Evolutionary conservation across 805 yeast genomes (phyloP), one percentile per base, ranked within the genome.

Genomic region (Sporopachydermia lactativora): DNA sequence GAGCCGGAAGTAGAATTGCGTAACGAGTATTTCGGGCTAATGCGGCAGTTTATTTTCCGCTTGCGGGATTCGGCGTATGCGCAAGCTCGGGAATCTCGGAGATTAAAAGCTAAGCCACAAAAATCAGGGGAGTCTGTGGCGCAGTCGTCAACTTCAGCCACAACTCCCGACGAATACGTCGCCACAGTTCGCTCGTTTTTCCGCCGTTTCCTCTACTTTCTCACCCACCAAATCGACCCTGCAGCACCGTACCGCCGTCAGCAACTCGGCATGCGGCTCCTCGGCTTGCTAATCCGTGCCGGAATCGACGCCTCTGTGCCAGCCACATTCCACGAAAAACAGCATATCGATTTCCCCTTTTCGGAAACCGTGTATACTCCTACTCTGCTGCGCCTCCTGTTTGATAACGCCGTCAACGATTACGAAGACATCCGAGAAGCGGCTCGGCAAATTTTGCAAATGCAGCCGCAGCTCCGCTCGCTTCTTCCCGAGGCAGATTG

Each of bases 341-440:
- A 68, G 34, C 65, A 65, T 18, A 64, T 72, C 39, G 61, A 57
- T 18, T 71, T 65, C 50, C 75, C 78, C 4, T 75, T 70, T 50
- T 46, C 62, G 16, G 47, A 77, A 1, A 50, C 59, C 0, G 47
- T 81, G 1, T 71, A 65, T 46, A 51, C 57, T 15, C 53, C 59
- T 15, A 53, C 58, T 1, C 47, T 72, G 18, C 51, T 70, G 1
- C 59, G 77, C 39, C 50, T 73, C 5, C 58, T 86, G 40, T 54
- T 80, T 15, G 81, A 79, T 47, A 74, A 74, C 41, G 61, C 82
- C 4, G 61, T 75, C 19, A 79, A 80, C 53, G 78, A 80, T 45
- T 86, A 75, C 57, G 85, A 81, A 42, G 96, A 86, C 52, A 68
- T 88, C 15, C 68, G 97, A 44, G 63, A 65, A 3, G 42, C 52